These are phyloP conservation scores for Pythium utonaiense DNA, from an alignment of 352 stramenopile species.

Conservation along the genomic window DNA sequence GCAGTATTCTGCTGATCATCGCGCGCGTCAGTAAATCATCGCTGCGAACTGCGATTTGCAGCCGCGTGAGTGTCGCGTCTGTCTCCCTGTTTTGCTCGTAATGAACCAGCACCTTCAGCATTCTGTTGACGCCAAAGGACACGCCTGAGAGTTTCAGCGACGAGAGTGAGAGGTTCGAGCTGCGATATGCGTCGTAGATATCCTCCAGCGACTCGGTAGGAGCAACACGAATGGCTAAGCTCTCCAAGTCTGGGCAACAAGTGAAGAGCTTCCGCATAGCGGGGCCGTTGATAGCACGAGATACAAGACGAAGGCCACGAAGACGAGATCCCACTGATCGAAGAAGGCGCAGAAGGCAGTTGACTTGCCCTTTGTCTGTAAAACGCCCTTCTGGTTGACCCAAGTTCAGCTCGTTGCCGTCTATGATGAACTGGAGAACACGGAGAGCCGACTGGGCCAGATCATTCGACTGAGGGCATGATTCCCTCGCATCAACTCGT, in stretches of 20 bases:
- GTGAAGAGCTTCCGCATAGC: neutral
- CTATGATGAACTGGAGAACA: too few species aligned
- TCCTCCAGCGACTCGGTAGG: neutral
- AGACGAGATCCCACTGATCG: neutral
- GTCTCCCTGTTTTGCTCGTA: neutral
- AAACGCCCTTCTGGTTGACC: too few species aligned
- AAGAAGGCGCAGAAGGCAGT: neutral
- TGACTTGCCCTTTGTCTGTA: too few species aligned
- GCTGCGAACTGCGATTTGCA: neutral
- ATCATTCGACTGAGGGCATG: too few species aligned
- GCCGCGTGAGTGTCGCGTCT: neutral
- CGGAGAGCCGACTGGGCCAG: too few species aligned
- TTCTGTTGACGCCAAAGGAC: neutral
- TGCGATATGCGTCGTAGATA: neutral
- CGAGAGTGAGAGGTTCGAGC: neutral
- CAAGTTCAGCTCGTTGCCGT: too few species aligned
- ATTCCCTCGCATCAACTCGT: too few species aligned
- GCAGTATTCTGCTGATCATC: neutral
- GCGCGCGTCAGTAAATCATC: neutral
- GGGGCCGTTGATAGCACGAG: neutral
- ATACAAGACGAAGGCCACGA: neutral
- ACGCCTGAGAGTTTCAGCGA: neutral
- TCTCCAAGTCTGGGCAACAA: neutral
- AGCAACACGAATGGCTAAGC: neutral
- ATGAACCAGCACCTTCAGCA: neutral